A percentile compares a stretch with the other conserved stretches of the same genome.
phyloP scores from a whole-genome alignment of 768 basidiomycete species.

The Infundibulicybe gibba region DNA sequence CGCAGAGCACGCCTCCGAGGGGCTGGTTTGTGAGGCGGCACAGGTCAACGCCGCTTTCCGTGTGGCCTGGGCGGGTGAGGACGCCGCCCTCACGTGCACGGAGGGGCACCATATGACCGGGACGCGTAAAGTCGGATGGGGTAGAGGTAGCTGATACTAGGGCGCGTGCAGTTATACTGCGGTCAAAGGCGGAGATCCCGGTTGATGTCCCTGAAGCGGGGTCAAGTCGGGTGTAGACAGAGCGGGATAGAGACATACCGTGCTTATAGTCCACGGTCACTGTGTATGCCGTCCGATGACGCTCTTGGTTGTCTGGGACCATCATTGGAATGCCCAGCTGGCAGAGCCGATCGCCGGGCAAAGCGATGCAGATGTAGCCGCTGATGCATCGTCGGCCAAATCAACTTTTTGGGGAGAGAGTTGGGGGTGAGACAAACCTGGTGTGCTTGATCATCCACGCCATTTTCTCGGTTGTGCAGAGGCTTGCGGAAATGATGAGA shows the following conservation, averaged over 20 bases:
- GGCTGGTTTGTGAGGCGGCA: conserved; percentile 70
- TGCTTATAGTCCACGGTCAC: conserved; percentile 92
- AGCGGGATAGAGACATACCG: conserved; percentile 42
- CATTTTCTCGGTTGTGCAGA: conserved; percentile 94
- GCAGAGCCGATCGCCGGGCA: conserved; percentile 73
- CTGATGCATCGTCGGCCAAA: conserved; percentile 33
- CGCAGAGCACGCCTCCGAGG: conserved; percentile 85
- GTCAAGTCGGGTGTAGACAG: conserved; percentile 4
- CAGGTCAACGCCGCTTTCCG: conserved; percentile 86
- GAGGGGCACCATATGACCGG: conserved; percentile 94
- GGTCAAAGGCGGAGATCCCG: conserved; percentile 96
- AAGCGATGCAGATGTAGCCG: conserved; percentile 89
- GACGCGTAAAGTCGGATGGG: conserved; percentile 79
- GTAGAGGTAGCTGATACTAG: conserved; percentile 59
- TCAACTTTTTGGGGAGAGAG: background rate
- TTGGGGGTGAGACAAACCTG: conserved; percentile 51
- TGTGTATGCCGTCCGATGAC: conserved; percentile 92
- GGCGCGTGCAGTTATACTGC: conserved; percentile 81
- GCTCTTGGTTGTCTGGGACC: conserved; percentile 88
- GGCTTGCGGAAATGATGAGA: conserved; percentile 81
- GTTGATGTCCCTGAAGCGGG: conserved; percentile 73
- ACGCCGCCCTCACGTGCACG: conserved; percentile 86
- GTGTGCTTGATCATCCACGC: conserved; percentile 98
- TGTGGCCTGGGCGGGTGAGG: conserved; percentile 87
- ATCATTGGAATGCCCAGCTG: conserved; percentile 89